Evolutionary conservation across 768 basidiomycete genomes (phyloP).

Genomic region (Kwoniella bestiolae): DNA sequence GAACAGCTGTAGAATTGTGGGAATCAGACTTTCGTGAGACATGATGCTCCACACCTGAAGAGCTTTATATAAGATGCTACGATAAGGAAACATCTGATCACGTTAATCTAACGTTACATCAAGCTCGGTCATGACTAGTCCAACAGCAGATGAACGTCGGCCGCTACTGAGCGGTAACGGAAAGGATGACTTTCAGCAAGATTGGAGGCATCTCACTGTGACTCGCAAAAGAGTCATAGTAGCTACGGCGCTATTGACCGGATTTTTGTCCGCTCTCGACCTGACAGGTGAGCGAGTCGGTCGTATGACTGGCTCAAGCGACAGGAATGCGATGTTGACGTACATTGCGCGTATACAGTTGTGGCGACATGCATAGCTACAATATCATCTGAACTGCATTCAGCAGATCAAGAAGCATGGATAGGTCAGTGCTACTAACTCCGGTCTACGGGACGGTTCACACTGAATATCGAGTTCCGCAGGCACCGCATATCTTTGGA

Average conservation of each 20-base stretch:
- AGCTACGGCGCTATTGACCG: conserved; percentile 12
- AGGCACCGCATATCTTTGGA: conserved; percentile 31
- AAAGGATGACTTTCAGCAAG: not conserved
- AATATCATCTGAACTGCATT: conserved; percentile 15
- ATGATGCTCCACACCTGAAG: not conserved
- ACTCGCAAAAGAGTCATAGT: conserved; percentile 12
- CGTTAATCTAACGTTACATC: too few species aligned
- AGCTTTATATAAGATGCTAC: not conserved
- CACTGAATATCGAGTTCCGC: not conserved
- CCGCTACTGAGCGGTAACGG: not conserved
- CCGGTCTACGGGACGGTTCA: not conserved
- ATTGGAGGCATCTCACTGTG: conserved; percentile 14
- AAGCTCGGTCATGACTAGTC: conserved; percentile 3
- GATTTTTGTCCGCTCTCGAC: conserved; percentile 17
- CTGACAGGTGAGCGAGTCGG: not conserved
- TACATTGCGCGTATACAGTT: conserved; percentile 1
- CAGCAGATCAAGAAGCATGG: conserved; percentile 23
- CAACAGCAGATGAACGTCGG: not conserved
- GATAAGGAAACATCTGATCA: not conserved
- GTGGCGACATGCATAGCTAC: conserved; percentile 23
- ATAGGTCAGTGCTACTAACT: conserved; percentile 10
- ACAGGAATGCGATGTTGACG: not conserved
- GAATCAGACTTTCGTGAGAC: not conserved
- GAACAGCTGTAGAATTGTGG: not conserved
- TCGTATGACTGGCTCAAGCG: not conserved